These are phyloP conservation scores for Exophiala oligosperma DNA, from an alignment of 2,329 filamentous ascomycete species.

Conservation along the genomic window DNA sequence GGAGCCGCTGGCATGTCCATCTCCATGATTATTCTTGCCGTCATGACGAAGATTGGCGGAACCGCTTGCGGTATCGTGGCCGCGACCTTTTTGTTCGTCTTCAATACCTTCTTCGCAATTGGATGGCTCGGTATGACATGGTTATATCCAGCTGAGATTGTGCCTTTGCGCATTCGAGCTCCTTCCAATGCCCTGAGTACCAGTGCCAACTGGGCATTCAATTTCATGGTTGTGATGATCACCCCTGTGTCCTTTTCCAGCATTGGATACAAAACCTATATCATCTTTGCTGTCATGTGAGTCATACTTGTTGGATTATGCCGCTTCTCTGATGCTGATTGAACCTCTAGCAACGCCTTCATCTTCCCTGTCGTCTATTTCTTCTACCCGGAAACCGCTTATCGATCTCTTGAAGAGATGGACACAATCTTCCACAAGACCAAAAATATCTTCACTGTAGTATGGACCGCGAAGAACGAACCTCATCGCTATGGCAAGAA, in stretches of 20 bases:
- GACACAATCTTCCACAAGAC: conserved; percentile 66
- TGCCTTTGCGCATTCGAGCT: conserved; percentile 56
- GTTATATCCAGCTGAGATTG: conserved; percentile 46
- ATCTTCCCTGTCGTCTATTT: conserved; percentile 60
- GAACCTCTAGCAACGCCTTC: conserved; percentile 46
- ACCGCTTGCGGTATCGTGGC: conserved; percentile 43
- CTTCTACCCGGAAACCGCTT: conserved; percentile 63
- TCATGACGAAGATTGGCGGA: conserved; percentile 35
- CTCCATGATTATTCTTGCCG: conserved; percentile 20
- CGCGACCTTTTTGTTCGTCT: conserved; percentile 60
- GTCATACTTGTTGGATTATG: neutral
- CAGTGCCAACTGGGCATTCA: conserved; percentile 75
- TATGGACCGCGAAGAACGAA: conserved; percentile 51
- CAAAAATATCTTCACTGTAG: conserved; percentile 49
- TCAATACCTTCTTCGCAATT: conserved; percentile 62
- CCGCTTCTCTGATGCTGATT: conserved; percentile 3
- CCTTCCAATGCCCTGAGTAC: conserved; percentile 64
- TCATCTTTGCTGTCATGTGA: conserved; percentile 75
- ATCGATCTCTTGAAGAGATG: conserved; percentile 66
- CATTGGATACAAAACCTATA: conserved; percentile 75
- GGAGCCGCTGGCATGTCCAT: conserved; percentile 18
- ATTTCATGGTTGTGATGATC: conserved; percentile 78
- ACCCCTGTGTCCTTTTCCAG: conserved; percentile 73
- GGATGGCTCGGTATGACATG: conserved; percentile 54
- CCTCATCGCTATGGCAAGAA: conserved; percentile 60